Percentiles rank a stretch among this genome's conserved stretches.
phyloP scores from a whole-genome alignment of 306 rosid species.

The Elaeagnus macrophylla region DNA sequence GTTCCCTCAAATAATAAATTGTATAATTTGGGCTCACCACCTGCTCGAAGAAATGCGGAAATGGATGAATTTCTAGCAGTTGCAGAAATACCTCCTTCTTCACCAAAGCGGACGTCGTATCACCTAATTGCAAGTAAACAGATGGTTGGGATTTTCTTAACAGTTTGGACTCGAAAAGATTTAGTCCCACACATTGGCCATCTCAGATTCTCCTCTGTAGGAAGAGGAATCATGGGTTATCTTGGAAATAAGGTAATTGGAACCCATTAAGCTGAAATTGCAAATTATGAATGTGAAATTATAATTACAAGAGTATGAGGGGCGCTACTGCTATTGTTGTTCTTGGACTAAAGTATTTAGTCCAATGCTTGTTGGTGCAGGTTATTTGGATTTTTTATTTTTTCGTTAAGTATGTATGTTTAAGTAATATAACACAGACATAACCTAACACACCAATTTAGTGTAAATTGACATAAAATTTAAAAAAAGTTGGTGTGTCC shows the following conservation, averaged over 20 bases:
- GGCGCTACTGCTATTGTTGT: too few relatives aligned
- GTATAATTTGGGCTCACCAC: neutral
- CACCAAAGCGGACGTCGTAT: slow-evolving; percentile 24
- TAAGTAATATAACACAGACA: too few relatives aligned
- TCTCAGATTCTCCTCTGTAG: slow-evolving; percentile 69
- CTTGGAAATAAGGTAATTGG: slow-evolving; percentile 73
- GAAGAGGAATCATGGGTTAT: slow-evolving; percentile 94
- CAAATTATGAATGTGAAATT: too few relatives aligned
- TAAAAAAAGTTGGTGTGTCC: too few relatives aligned
- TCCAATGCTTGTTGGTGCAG: too few relatives aligned
- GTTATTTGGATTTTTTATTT: too few relatives aligned
- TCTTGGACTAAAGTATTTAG: too few relatives aligned
- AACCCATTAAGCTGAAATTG: neutral
- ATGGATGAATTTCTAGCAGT: slow-evolving; percentile 43
- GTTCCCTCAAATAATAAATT: slow-evolving; percentile 30
- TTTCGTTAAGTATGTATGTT: too few relatives aligned
- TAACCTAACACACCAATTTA: too few relatives aligned
- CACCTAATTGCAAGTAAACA: slow-evolving; percentile 68
- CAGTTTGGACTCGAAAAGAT: slow-evolving; percentile 72
- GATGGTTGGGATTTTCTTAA: slow-evolving; percentile 85
- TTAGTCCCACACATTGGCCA: slow-evolving; percentile 74
- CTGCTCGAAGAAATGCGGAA: slow-evolving; percentile 3
- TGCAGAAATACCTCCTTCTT: slow-evolving; percentile 41
- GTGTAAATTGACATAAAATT: too few relatives aligned
- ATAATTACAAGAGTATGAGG: too few relatives aligned